Base-by-base conservation (phyloP, 2,329 filamentous ascomycete species). In the Aspergillus proliferans region DNA sequence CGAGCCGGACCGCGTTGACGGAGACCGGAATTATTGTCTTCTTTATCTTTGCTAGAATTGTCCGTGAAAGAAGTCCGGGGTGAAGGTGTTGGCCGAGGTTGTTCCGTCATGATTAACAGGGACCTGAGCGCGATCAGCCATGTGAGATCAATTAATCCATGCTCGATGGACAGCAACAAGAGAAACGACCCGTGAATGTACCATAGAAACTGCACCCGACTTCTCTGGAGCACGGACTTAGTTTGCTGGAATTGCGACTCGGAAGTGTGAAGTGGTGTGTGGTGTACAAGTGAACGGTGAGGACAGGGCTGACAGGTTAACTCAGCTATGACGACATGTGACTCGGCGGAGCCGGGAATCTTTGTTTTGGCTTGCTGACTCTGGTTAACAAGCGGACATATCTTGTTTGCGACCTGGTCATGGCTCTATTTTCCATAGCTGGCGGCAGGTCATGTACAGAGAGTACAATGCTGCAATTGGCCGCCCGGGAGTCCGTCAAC, bases 1-100 rank as follows among this genome's bases (percentile, higher is more conserved):
- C 70, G 64, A 36, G 58, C 55, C 7, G 66, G 55, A 26, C 66
- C 61, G 14, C 70, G 62, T 50, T 70, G 69, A 46, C 69, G 67
- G 42, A 70, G 58, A 36, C 58, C 59, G 49, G 51, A 40, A 40
- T 6, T 19, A 19, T 4, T 40, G 2, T 40, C 9, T 12, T 55
- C 38, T 22, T 40, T 40, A 22, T 40, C 10, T 9, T 14, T 43
- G 14, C 7, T 26, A 26, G 12, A 4, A 19, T 43, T 30, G 22
- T 18, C 26, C 14, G 22, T 47, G 47, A 48, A 54, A 18, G 54
- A 53, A 42, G 46, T 46, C 42, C 50, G 52, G 36, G 58, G 52
- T 39, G 55, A 54, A 22, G 42, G 45, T 41, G 54, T 48, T 15
- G 54, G 49, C 48, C 51, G 54, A 48, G 56, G 51, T 49, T 54